Evolutionary conservation across 2,329 filamentous ascomycete species (phyloP), one percentile per base, ranked within the genome.

Genomic region (Penicillium hesseltinei): DNA sequence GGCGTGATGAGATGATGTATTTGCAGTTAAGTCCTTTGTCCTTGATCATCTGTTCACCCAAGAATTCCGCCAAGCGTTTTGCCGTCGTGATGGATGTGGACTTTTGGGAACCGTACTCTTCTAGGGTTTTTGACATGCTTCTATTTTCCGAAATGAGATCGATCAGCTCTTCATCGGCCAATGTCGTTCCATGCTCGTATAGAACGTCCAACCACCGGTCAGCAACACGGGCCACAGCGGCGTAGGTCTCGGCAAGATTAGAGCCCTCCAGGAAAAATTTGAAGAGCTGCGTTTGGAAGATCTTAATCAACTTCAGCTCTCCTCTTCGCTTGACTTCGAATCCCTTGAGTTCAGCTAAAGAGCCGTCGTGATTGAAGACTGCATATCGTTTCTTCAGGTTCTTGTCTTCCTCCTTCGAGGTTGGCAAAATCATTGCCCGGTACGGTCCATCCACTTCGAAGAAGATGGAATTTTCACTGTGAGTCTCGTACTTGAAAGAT

Each of bases 141-240:
- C 95, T 88, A 78, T 99, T 99, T 75, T 99, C 94, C 49, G 92
- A 97, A 86, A 99, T 99, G n/a, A 99, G 87, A 69, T 99, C 93
- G 75, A 99, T 97, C 40, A 99, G 84, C 71, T 99, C 94, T 72
- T 97, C 93, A 66, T 99, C 93, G 0, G 93, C 92, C 15, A 99
- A 80, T 1, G 92, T 97, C 4, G 88, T 83, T 17, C 95, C 94
- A 64, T 91, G 92, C 67, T 86, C 90, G 70, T 97, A 85, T 33
- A 99, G 79, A 3, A 99, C 94, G 74, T 99, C 95, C 5, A 99
- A 81, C 94, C 94, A 99, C 60, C 89, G 87, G 71, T 99, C 96
- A 2, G 94, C 93, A 23, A 99, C 92, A 70, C 91, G 95, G 53
- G 95, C 92, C 2, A 99, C 95, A 2, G 93, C 88, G 15, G 77